Evolutionary conservation across 306 rosid genomes (phyloP), one percentile per base, ranked within the genome.

Genomic region (Benincasa hispida): DNA sequence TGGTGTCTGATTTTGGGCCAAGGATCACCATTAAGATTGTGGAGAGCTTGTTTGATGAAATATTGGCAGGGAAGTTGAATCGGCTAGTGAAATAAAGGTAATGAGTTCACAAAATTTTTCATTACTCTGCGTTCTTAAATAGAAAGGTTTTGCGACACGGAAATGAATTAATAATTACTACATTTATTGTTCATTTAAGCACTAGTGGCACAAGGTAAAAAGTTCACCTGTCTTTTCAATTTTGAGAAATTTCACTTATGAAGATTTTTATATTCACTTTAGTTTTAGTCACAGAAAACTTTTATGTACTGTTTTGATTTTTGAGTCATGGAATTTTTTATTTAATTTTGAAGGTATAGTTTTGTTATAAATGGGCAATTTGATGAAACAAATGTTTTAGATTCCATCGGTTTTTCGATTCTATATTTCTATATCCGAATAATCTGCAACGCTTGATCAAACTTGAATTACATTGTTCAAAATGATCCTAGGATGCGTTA

Each of bases 1-100:
- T 89, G 69, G 90, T 93, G 50, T 91, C 97, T 60, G 98, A 93
- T 86, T 93, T 93, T 58, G 98, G 97, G 11, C 96, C 94, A 6
- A 90, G 41, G 83, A 91, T 88, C 56, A 91, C 97, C 12, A 74
- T 88, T 6, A 89, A 88, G 82, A 91, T 90, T 32, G 98, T 93
- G 81, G 97, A 90, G 83, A 83, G 79, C 76, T 85, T 91, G 86
- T 87, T 93, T 5, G 91, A 85, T 80, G 96, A 91, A 54, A 91
- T 93, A 69, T 80, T 86, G 22, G 88, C 92, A 2, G 96, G 98
- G 80, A 93, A 86, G 87, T 90, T 55, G 87, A 93, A 84, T 93
- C 98, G 27, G 97, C 96, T 82, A 84, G 77, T 79, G 97, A 91
- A 82, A 88, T 93, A 24, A 91, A 93, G 97, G 96, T 91, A 75